Base-by-base conservation (phyloP, 306 rosid genomes). In the Medicago lupulina region DNA sequence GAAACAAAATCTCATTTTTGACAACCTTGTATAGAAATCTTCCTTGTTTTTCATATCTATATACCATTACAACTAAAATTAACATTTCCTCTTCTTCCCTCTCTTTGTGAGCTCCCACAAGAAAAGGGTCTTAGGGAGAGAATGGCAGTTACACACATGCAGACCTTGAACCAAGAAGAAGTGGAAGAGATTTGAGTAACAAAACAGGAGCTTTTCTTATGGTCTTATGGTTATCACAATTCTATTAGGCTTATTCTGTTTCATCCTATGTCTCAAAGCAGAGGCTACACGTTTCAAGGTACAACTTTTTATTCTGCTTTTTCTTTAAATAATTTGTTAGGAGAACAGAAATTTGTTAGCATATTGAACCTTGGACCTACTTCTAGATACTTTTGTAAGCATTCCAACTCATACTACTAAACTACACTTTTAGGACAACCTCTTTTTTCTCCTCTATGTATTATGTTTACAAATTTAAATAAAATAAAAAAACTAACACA, bases 241-340 rank as follows among this genome's bases (percentile, higher is more conserved):
- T 41, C 86, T 95, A 9, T 81, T 80, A 17, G 98, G 98, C 76
- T 85, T 92, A 36, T 51, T 79, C 3, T 92, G 93, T 83, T 92
- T 95, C 95, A 54, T 89, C 78, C 86, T 95, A 1, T 95, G 96
- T 55, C 93, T 92, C 75, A 57, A 87, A 34, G 92, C 98, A 12
- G 98, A 95, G 82, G 87, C 92, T 70, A 88, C 95, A 5, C 98
- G 96, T 74, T 95, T 97, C 6, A 84, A 84, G 96, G 98, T 92
- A 81, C 73, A 87, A 13, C 79, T 25, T 44, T 60, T 60, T 59
- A 23, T 47, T 47, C 13, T 5, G n/a, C 13, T 47, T 13, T 59
- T 59, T 28, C 7, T 51, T 13, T 16, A 51, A n/a, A 1, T 7
- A 51, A 16, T n/a, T 16, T 51, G 10, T n/a, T 2, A 7, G 11